Evolutionary conservation across 148 eudicot species (phyloP).

Genomic region (Camellia granthamiana): DNA sequence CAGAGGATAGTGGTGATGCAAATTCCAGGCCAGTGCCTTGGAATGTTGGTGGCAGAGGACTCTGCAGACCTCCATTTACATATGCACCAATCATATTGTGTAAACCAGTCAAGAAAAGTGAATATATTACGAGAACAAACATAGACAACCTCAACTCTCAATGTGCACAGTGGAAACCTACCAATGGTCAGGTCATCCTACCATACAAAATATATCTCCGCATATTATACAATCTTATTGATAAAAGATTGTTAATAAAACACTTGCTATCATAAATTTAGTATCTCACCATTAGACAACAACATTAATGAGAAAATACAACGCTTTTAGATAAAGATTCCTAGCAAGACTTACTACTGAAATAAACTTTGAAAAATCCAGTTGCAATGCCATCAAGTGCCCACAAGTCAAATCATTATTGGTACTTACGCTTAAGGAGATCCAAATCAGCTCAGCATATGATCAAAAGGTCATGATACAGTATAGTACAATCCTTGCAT

Average conservation of each 20-base stretch:
- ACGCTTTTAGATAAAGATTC: not conserved
- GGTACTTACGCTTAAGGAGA: not conserved
- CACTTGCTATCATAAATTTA: too few species aligned
- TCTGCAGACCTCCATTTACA: too few species aligned
- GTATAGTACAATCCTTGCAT: not conserved
- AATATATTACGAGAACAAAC: too few species aligned
- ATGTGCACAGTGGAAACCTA: not conserved
- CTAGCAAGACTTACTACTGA: too few species aligned
- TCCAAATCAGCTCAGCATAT: not conserved
- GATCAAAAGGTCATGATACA: too few species aligned
- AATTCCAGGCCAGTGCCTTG: too few species aligned
- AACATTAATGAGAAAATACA: not conserved
- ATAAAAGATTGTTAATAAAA: not conserved
- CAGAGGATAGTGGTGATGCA: too few species aligned
- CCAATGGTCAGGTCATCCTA: not conserved
- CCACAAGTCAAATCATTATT: not conserved
- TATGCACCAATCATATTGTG: too few species aligned
- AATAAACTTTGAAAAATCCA: not conserved
- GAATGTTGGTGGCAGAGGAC: too few species aligned
- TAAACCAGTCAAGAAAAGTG: too few species aligned
- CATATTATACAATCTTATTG: not conserved
- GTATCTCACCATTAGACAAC: not conserved
- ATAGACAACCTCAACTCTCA: too few species aligned
- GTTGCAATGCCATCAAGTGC: not conserved
- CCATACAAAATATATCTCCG: not conserved